phyloP scores from a whole-genome alignment of 2,329 filamentous ascomycete genomes.

The Aspergillus sp. region DNA sequence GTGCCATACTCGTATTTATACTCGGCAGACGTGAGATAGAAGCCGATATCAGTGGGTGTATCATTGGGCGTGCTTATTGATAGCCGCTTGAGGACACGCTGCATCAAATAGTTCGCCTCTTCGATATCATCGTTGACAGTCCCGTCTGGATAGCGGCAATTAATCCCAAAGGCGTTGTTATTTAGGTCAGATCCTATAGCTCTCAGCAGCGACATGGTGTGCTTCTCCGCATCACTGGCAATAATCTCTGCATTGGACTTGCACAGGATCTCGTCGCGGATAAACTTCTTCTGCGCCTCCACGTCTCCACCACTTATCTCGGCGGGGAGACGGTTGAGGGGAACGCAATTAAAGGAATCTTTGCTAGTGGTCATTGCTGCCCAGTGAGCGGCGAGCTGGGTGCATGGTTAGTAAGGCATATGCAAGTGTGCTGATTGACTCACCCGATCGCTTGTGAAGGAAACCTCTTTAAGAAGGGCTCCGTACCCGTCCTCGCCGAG shows the following conservation, averaged over 20 bases:
- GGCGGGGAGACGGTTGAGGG: slow-evolving; percentile 7
- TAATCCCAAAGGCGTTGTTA: slow-evolving; percentile 37
- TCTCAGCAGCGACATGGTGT: slow-evolving; percentile 37
- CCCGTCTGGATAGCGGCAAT: slow-evolving; percentile 43
- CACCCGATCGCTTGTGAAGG: slow-evolving; percentile 46
- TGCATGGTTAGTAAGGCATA: neutral
- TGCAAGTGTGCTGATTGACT: neutral
- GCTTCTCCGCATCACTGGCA: slow-evolving; percentile 26
- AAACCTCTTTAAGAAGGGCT: slow-evolving; percentile 43
- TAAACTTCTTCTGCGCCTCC: neutral
- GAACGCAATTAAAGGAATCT: neutral
- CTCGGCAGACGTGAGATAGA: slow-evolving; percentile 49
- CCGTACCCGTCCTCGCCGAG: slow-evolving; percentile 45
- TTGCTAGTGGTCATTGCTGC: neutral
- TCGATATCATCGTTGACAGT: slow-evolving; percentile 47
- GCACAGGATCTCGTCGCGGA: neutral
- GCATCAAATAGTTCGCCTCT: slow-evolving; percentile 52
- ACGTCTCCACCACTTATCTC: slow-evolving; percentile 1
- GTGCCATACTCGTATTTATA: slow-evolving; percentile 44
- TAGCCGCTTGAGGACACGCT: slow-evolving; percentile 42
- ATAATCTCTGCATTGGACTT: slow-evolving; percentile 5
- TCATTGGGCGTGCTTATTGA: slow-evolving; percentile 39
- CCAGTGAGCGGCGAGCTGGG: neutral
- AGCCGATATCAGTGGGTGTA: slow-evolving; percentile 34
- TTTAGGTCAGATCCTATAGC: slow-evolving; percentile 48